Evolutionary conservation across 2,329 filamentous ascomycete genomes (phyloP).

Genomic region (Chalara sp.): DNA sequence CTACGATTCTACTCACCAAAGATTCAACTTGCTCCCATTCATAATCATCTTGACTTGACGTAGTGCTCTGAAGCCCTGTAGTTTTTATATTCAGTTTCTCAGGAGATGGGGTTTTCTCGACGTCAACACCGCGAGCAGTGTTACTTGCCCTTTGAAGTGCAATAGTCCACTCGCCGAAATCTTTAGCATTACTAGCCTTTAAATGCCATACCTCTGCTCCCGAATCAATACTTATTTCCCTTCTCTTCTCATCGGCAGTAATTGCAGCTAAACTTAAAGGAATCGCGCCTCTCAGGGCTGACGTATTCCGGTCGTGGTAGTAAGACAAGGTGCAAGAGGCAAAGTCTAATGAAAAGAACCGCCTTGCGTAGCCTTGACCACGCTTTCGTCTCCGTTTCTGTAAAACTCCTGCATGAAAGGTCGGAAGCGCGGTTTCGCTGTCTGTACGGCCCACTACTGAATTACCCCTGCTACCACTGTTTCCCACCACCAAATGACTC

Average conservation of each 20-base stretch:
- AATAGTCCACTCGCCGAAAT: background rate
- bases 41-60: conserved; percentile 54
- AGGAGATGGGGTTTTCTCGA: conserved; percentile 16
- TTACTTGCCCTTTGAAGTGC: conserved; percentile 40
- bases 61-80: conserved; percentile 12
- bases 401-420: conserved; percentile 76
- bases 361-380: conserved; percentile 84
- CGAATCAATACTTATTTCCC: conserved; percentile 94
- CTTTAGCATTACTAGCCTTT: conserved; percentile 70
- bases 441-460: conserved; percentile 49
- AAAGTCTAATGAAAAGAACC: conserved; percentile 95
- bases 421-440: conserved; percentile 34
- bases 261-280: conserved; percentile 87
- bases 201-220: conserved; percentile 97
- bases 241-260: conserved; percentile 77
- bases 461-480: conserved; percentile 32
- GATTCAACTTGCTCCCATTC: conserved; percentile 86
- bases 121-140: conserved; percentile 48
- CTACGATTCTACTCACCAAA: conserved; percentile 78
- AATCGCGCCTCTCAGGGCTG: conserved; percentile 84
- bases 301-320: conserved; percentile 90
- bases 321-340: conserved; percentile 92
- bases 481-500: conserved; percentile 34
- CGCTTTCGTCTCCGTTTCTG: conserved; percentile 89
- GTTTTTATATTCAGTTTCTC: conserved; percentile 28